Evolutionary conservation across 2,329 filamentous ascomycete species (phyloP).

Genomic region (Meredithiella fracta): DNA sequence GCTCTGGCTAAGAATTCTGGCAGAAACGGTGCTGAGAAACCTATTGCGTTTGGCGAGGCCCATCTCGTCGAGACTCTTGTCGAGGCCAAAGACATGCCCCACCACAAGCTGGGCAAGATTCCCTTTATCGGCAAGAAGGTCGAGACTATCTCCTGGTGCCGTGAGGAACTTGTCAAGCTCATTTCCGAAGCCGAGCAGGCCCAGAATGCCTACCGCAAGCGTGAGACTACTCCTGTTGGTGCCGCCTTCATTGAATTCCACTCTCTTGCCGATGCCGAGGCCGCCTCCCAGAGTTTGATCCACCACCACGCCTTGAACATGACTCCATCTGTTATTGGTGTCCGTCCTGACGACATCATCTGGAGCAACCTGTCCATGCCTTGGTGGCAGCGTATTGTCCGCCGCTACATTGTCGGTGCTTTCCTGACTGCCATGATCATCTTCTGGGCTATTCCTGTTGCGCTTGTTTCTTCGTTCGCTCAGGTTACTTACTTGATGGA

Average conservation of each 20-base stretch:
- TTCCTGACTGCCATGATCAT: constrained; percentile 65
- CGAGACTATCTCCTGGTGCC: constrained; percentile 75
- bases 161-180: constrained; percentile 37
- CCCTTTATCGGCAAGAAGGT: constrained; percentile 52
- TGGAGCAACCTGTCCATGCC: constrained; percentile 73
- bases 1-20: constrained; percentile 27
- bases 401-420: constrained; percentile 50
- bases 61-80: constrained; percentile 48
- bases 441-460: constrained; percentile 69
- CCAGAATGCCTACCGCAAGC: constrained; percentile 49
- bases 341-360: constrained; percentile 68
- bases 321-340: constrained; percentile 68
- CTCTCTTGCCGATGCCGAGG: constrained; percentile 67
- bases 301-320: constrained; percentile 81
- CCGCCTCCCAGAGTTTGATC: constrained; percentile 69
- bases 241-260: constrained; percentile 86
- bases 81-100: constrained; percentile 49
- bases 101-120: constrained; percentile 45
- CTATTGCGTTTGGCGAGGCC: constrained; percentile 34
- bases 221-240: constrained; percentile 48
- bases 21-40: constrained; percentile 21
- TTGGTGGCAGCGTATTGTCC: constrained; percentile 71
- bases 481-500: constrained; percentile 58
- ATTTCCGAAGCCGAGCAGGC: constrained; percentile 50
- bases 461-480: constrained; percentile 68